These are phyloP conservation scores for Cyberlindnera euphorbiiphila DNA, from an alignment of 805 yeast species.

Conservation along the genomic window DNA sequence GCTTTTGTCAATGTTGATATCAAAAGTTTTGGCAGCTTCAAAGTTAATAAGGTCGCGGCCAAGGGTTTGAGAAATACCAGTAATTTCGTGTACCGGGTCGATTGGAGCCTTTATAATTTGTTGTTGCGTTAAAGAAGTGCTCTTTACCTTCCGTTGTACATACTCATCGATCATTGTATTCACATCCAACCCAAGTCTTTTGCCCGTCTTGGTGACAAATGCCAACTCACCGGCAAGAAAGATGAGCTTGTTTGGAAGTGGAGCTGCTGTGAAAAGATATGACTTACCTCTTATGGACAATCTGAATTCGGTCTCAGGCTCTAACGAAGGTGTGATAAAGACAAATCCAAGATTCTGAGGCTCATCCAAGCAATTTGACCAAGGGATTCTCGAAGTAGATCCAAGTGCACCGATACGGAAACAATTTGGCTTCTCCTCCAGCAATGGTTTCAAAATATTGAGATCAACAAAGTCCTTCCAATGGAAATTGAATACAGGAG, in stretches of 20 bases:
- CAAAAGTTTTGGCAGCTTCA: slow-evolving; percentile 19
- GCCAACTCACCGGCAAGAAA: slow-evolving; percentile 41
- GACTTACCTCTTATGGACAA: slow-evolving; percentile 38
- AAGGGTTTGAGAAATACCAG: slow-evolving; percentile 28
- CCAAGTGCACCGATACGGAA: slow-evolving; percentile 42
- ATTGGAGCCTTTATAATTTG: slow-evolving; percentile 32
- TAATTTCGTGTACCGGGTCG: slow-evolving; percentile 24
- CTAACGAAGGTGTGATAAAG: slow-evolving; percentile 26
- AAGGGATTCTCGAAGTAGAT: slow-evolving; percentile 36
- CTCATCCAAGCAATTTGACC: slow-evolving; percentile 39
- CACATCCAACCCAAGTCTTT: slow-evolving; percentile 30
- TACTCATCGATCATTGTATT: slow-evolving; percentile 34
- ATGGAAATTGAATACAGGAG: slow-evolving; percentile 40
- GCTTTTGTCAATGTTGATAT: slow-evolving; percentile 19
- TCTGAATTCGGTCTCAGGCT: slow-evolving; percentile 36
- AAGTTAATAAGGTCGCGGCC: slow-evolving; percentile 30
- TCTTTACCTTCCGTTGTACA: slow-evolving; percentile 29
- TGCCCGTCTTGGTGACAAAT: slow-evolving; percentile 34
- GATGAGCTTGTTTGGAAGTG: slow-evolving; percentile 40
- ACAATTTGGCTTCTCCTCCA: slow-evolving; percentile 40
- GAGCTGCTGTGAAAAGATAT: slow-evolving; percentile 40
- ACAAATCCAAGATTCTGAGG: slow-evolving; percentile 29
- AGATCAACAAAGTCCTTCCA: slow-evolving; percentile 57
- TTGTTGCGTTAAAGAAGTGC: slow-evolving; percentile 23
- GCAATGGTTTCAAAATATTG: slow-evolving; percentile 36